These are phyloP conservation scores for Ailanthus altissimus DNA, from an alignment of 345 rosid genomes.

Conservation along the genomic window DNA sequence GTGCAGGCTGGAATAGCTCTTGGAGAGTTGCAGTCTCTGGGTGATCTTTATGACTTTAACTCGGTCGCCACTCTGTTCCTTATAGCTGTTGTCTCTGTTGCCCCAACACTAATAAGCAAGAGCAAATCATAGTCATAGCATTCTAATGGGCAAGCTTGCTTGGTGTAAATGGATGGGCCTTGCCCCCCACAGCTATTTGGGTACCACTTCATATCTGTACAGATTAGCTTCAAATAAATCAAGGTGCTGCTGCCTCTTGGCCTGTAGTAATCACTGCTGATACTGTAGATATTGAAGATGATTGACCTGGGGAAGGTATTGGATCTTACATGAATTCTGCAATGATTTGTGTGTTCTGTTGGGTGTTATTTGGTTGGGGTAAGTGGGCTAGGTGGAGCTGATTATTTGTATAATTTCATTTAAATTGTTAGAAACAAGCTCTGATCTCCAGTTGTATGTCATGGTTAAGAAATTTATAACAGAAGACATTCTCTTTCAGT, in stretches of 20 bases:
- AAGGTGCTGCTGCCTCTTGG: slow-evolving; percentile 18
- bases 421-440: not conserved
- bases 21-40: slow-evolving; percentile 74
- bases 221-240: slow-evolving; percentile 30
- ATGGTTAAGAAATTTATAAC: not conserved
- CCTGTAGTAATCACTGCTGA: not conserved
- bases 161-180: slow-evolving; percentile 19
- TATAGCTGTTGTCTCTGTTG: slow-evolving; percentile 69
- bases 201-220: slow-evolving; percentile 25
- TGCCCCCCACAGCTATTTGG: slow-evolving; percentile 7
- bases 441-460: not conserved
- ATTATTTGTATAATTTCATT: not conserved
- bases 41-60: slow-evolving; percentile 86
- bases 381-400: not conserved
- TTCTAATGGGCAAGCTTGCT: not conserved
- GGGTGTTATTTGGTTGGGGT: not conserved
- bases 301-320: slow-evolving; percentile 18
- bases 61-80: slow-evolving; percentile 80
- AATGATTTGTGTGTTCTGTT: slow-evolving; percentile 11
- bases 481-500: not conserved
- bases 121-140: slow-evolving; percentile 39
- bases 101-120: slow-evolving; percentile 76
- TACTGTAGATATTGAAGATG: slow-evolving; percentile 21
- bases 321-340: slow-evolving; percentile 1
- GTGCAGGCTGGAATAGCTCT: slow-evolving; percentile 88